Evolutionary conservation across 2,329 filamentous ascomycete genomes (phyloP), one percentile per base, ranked within the genome.

Genomic region (Cercospora janseana): DNA sequence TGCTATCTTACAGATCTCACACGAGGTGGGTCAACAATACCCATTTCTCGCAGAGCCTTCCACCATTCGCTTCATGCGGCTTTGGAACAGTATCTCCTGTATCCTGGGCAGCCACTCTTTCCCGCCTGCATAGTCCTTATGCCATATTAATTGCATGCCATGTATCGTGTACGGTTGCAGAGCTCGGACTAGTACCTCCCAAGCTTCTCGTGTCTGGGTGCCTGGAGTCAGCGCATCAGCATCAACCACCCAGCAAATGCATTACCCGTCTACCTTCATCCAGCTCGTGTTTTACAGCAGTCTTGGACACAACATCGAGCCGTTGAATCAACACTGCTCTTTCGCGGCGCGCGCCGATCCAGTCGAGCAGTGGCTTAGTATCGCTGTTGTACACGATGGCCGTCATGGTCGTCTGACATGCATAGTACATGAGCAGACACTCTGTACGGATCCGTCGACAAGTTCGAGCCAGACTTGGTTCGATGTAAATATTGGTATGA

Each of bases 11-110:
- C 27, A 9, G 3, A 29, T 29, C 27, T 9, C 27, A 7, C 4
- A 9, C 27, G 9, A 3, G 6, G 27, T 29, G 27, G 9, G 9
- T 29, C 3, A 9, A 4, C 6, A n/a, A 21, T 21, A 23, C 4
- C 34, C 18, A 23, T 38, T 21, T 12, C 34, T 23, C 13, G 18
- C 16, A 18, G 15, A 38, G 15, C 34, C 34, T 7, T 38, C 34
- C 12, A 42, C 27, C 38, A 42, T 42, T 24, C 38, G 24, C 38
- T 42, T 26, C 21, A 42, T 42, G 12, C 38, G 18, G 8, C 21
- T 42, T 10, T 42, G 38, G 13, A 42, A 42, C 23, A 26, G 12
- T 15, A 42, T 28, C 26, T 42, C 38, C 21, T 28, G 26, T n/a
- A 38, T 38, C 10, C 34, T 18, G 6, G 34, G 34, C 34, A 38